Evolutionary conservation across 805 yeast species (phyloP).

Genomic region (Nakazawaea wyomingensis): DNA sequence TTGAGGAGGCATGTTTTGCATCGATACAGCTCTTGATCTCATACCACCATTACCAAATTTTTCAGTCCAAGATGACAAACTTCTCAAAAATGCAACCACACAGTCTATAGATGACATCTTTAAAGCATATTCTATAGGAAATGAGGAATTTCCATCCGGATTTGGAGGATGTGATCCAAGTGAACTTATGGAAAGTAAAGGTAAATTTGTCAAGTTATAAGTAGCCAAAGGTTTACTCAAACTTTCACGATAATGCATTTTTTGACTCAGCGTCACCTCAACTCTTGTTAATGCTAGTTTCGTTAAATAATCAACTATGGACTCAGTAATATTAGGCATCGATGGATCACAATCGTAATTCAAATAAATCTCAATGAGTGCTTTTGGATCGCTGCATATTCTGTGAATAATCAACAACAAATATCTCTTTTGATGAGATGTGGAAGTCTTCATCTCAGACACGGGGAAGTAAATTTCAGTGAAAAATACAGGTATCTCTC

Average conservation of each 20-base stretch:
- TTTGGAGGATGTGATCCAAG: slow-evolving; percentile 50
- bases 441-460: slow-evolving; percentile 84
- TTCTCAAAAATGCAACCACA: slow-evolving; percentile 74
- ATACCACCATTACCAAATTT: slow-evolving; percentile 24
- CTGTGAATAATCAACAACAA: slow-evolving; percentile 76
- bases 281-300: slow-evolving; percentile 65
- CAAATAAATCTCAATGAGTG: slow-evolving; percentile 85
- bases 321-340: slow-evolving; percentile 82
- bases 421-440: slow-evolving; percentile 89
- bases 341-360: slow-evolving; percentile 90
- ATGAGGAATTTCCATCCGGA: slow-evolving; percentile 43
- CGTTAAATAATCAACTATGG: slow-evolving; percentile 72
- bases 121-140: slow-evolving; percentile 78
- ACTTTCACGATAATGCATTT: slow-evolving; percentile 46
- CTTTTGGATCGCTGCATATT: slow-evolving; percentile 81
- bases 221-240: slow-evolving; percentile 58
- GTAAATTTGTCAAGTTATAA: slow-evolving; percentile 67
- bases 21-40: slow-evolving; percentile 23
- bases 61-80: slow-evolving; percentile 84
- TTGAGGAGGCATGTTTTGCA: slow-evolving; percentile 16
- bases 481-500: slow-evolving; percentile 90
- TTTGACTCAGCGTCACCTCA: slow-evolving; percentile 67
- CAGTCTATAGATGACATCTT: slow-evolving; percentile 78
- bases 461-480: slow-evolving; percentile 93
- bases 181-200: slow-evolving; percentile 68